A percentile compares a stretch with the other conserved stretches of the same genome.
phyloP scores from a whole-genome alignment of 2,329 filamentous ascomycete genomes.

The Colletotrichum viniferum region DNA sequence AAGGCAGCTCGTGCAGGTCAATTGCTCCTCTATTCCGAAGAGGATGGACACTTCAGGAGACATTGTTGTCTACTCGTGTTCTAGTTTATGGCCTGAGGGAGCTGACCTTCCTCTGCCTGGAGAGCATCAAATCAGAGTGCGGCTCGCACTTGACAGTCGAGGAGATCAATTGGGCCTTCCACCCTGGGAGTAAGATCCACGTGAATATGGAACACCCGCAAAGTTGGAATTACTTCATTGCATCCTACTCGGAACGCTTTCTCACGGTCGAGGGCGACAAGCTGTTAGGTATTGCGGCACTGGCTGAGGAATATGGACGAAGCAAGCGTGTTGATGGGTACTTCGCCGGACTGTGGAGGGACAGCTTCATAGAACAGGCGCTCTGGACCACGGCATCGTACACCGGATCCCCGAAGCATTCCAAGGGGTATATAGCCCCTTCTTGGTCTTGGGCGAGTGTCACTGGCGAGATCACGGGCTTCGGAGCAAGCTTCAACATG shows the following conservation, averaged over 20 bases:
- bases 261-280: background rate
- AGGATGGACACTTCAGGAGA: background rate
- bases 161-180: background rate
- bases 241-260: background rate
- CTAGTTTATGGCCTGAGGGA: background rate
- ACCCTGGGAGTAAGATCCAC: background rate
- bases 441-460: background rate
- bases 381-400: background rate
- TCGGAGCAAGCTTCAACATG: background rate
- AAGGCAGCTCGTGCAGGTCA: background rate
- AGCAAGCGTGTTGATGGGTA: background rate
- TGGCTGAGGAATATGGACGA: background rate
- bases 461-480: background rate
- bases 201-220: background rate
- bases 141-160: background rate
- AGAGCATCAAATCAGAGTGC: background rate
- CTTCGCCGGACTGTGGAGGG: background rate
- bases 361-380: background rate
- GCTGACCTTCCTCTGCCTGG: background rate
- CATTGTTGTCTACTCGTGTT: background rate
- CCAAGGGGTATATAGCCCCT: background rate
- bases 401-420: rapidly evolving
- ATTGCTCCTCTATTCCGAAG: background rate
- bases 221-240: background rate
- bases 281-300: background rate